Percentiles rank a stretch among this genome's conserved stretches.
Evolutionary conservation across 169 alveolate genomes (phyloP).

Genomic region (Hepatocystis sp.): DNA sequence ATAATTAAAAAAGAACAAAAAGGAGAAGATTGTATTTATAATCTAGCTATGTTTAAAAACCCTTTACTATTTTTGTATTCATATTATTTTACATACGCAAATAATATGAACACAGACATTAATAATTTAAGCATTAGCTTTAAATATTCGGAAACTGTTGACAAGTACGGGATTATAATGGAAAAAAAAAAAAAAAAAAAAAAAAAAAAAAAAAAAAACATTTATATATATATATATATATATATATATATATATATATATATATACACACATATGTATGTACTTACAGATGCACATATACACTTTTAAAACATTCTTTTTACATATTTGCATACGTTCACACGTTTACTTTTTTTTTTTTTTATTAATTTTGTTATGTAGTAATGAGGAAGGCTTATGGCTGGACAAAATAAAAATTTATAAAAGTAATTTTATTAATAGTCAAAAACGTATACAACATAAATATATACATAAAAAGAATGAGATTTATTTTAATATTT

Average conservation of each 20-base stretch:
- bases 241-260: not conserved
- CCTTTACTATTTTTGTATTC: conserved; percentile 62
- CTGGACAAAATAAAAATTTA: conserved; percentile 25
- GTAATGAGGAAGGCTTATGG: conserved; percentile 61
- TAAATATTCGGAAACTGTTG: conserved; percentile 27
- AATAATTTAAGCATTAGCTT: conserved; percentile 9
- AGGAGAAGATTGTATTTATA: conserved; percentile 25
- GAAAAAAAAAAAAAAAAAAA: not conserved
- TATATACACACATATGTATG: not conserved
- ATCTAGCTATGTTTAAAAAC: conserved; percentile 31
- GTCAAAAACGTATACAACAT: conserved; percentile 1
- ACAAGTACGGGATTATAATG: conserved; percentile 30
- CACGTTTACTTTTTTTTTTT: not conserved
- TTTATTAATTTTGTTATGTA: not conserved
- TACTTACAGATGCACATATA: not conserved
- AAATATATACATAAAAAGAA: conserved; percentile 36
- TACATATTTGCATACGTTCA: not conserved
- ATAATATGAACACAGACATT: conserved; percentile 15
- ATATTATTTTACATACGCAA: conserved; percentile 32
- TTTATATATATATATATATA: not conserved
- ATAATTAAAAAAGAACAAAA: conserved; percentile 44
- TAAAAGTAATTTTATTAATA: conserved; percentile 34
- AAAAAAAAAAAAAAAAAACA: not conserved
- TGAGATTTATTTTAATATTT: conserved; percentile 8
- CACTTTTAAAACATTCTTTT: not conserved